Base-by-base conservation (phyloP, 1,284 basidiomycete genomes). In the Inonotus obliquus region DNA sequence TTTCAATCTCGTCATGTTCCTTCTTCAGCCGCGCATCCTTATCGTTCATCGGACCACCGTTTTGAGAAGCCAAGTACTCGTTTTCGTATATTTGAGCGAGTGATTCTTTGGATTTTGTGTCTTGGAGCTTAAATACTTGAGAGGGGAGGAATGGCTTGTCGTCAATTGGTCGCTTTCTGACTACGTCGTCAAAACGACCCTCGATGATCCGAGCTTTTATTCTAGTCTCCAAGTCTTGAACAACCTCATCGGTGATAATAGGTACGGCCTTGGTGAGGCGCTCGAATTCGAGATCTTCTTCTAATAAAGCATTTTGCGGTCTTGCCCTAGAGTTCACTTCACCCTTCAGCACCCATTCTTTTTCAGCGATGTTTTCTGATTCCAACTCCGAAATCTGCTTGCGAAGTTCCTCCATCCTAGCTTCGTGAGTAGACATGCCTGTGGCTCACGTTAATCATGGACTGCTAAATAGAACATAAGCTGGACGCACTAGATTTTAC, bases 31-130 rank as follows among this genome's bases (percentile, higher is more conserved):
- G 96, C 25, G 88, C 92, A 68, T 99, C 96, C 1, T 93, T 81
- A 67, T 94, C 91, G 66, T 95, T 90, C 10, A 76, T 72, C 0
- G 78, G 73, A 19, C 80, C 85, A 59, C 77, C 84, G n/a, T 75
- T 75, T 67, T 82, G 81, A 21, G 83, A 81, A 1, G 86, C 84
- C 54, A 87, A 80, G 74, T 91, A 99, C 66, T 97, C 95, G 65
- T 92, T 89, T 73, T 98, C 97, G 75, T 99, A 99, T 63, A 98
- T 92, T 75, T 99, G 92, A 6, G 95, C 95, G 38, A 99, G 83
- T 0, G 92, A 95, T 73, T 95, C 91, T 14, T 84, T 80, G 5
- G 91, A 94, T 72, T 95, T 92, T 13, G 84, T 86, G 69, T 98
- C 96, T 70, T 94, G 86, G 19, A 99, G 79, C 71, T 98, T 95